These are phyloP conservation scores for Albugo candida DNA, from an alignment of 352 stramenopile species.

Conservation along the genomic window DNA sequence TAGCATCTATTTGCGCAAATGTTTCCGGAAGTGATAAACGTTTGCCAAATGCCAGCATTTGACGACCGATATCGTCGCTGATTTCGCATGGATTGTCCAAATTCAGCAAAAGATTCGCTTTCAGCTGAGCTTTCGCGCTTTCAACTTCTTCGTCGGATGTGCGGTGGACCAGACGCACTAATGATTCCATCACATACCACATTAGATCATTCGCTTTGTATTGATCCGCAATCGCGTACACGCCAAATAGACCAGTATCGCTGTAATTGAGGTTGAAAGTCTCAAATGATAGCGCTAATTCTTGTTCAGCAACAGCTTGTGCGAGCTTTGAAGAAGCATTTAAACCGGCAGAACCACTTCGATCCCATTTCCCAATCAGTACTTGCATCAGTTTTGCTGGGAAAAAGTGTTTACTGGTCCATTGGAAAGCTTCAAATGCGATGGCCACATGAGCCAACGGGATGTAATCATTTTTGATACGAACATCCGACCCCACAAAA, in stretches of 20 bases:
- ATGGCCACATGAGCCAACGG: conserved; percentile 90
- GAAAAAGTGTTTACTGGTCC: conserved; percentile 96
- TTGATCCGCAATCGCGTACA: conserved; percentile 91
- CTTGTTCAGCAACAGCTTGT: conserved; percentile 88
- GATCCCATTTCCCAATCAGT: conserved; percentile 83
- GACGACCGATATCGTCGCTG: conserved; percentile 98
- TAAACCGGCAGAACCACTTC: conserved; percentile 80
- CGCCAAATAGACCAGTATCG: conserved; percentile 97
- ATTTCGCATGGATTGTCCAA: conserved; percentile 96
- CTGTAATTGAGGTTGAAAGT: conserved; percentile 99
- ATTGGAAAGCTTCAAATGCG: conserved; percentile 95
- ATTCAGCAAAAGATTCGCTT: conserved; percentile 99
- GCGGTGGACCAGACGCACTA: conserved; percentile 91
- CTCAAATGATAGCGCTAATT: conserved; percentile 94
- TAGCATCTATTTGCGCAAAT: conserved; percentile 97
- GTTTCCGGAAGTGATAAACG: conserved; percentile 97
- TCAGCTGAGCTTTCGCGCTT: conserved; percentile 96
- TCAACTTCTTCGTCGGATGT: conserved; percentile 94
- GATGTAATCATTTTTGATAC: conserved; percentile 78
- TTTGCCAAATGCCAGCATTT: conserved; percentile 92
- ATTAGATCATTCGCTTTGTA: conserved; percentile 91
- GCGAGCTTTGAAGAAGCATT: conserved; percentile 93
- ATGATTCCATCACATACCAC: conserved; percentile 87
- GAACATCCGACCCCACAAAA: conserved; percentile 82
- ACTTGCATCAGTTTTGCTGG: conserved; percentile 98